Evolutionary conservation across 1,139 yeast genomes (phyloP).

Genomic region (Yamadazyma epiphylla): DNA sequence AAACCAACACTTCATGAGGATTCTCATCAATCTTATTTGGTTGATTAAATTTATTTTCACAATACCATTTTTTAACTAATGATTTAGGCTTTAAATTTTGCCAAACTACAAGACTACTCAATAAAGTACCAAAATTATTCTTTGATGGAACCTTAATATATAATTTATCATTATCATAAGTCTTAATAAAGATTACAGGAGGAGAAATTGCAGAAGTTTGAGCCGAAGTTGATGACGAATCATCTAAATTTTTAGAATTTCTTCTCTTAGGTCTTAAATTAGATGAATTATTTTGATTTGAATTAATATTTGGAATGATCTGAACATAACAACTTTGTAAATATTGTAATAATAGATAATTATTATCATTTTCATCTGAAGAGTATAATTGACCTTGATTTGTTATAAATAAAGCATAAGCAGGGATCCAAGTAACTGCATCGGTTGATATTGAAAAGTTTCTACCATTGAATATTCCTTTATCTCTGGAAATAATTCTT

Average conservation of each 20-base stretch:
- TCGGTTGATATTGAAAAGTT: conserved; percentile 38
- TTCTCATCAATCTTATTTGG: conserved; percentile 16
- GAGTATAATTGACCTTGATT: conserved; percentile 36
- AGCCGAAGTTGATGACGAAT: not conserved
- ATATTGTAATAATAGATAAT: conserved; percentile 30
- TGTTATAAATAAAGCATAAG: conserved; percentile 29
- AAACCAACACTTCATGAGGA: conserved; percentile 50
- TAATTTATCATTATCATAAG: conserved; percentile 44
- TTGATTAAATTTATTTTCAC: conserved; percentile 32
- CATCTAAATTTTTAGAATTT: not conserved
- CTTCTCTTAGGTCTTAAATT: conserved; percentile 3
- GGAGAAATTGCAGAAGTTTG: conserved; percentile 15
- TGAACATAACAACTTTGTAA: conserved; percentile 43
- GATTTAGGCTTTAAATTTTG: conserved; percentile 58
- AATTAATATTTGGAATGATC: conserved; percentile 24
- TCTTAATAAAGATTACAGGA: conserved; percentile 45
- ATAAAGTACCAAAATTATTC: conserved; percentile 42
- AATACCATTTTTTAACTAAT: conserved; percentile 54
- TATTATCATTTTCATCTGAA: conserved; percentile 30
- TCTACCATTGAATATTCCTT: conserved; percentile 34
- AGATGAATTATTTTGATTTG: conserved; percentile 4
- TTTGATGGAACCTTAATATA: conserved; percentile 44
- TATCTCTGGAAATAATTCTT: conserved; percentile 28
- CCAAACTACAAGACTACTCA: conserved; percentile 61
- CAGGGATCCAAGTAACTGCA: conserved; percentile 35